Evolutionary conservation across 169 alveolate genomes (phyloP).

Genomic region (Plasmodium falciparum): DNA sequence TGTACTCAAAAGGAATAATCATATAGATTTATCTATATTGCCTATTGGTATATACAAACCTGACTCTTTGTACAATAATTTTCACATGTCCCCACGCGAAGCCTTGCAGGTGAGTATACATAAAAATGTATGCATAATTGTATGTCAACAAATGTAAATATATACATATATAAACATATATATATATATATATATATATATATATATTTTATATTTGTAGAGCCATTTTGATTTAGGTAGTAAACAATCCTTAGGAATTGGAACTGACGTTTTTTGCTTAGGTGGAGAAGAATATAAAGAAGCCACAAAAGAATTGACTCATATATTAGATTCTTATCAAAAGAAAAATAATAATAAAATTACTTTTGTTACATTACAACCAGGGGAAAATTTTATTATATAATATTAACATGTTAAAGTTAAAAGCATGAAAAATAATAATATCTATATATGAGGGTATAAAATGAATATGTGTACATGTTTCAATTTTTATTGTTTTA

Average conservation of each 20-base stretch:
- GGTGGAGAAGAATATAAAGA: conserved; percentile 75
- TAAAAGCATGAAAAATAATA: neutral
- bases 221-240: conserved; percentile 65
- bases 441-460: neutral
- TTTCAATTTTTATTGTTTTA: neutral
- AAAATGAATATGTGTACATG: neutral
- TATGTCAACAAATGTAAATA: no score
- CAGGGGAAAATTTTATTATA: conserved; percentile 49
- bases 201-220: conserved; percentile 12
- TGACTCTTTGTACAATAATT: conserved; percentile 25
- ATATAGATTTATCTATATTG: conserved; percentile 54
- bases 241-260: conserved; percentile 56
- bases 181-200: neutral
- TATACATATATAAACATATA: no score
- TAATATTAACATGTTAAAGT: conserved; percentile 3
- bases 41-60: conserved; percentile 77
- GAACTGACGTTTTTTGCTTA: conserved; percentile 73
- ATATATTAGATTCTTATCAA: conserved; percentile 31
- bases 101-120: conserved; percentile 30
- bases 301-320: conserved; percentile 48
- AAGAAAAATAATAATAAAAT: conserved; percentile 54
- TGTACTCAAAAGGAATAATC: conserved; percentile 1
- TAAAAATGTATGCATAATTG: neutral
- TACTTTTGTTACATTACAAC: conserved; percentile 64
- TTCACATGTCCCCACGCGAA: conserved; percentile 73